Percentiles rank a stretch among this genome's conserved stretches.
Conservation (phyloP, 2,329 filamentous ascomycete genomes). For the Neoarthrinium moseri region DNA sequence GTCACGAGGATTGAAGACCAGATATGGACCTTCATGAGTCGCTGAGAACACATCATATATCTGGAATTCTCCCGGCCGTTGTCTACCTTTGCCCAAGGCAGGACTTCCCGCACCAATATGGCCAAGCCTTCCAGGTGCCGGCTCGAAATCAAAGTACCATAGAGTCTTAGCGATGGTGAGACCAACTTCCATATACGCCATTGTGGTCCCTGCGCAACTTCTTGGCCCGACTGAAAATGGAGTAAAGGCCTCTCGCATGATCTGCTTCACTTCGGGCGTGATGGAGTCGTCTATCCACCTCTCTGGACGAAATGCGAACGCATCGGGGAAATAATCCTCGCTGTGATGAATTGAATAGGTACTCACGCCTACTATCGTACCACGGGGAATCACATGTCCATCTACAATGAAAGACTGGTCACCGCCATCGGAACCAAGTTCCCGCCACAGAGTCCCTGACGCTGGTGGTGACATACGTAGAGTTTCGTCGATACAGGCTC, state of each 20-base stretch:
- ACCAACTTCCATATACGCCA: constrained; percentile 20
- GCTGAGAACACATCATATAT: neutral
- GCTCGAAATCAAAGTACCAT: constrained; percentile 14
- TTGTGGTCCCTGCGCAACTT: constrained; percentile 30
- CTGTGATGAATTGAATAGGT: constrained; percentile 35
- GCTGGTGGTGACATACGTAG: constrained; percentile 44
- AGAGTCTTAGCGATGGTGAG: constrained; percentile 18
- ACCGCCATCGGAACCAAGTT: constrained; percentile 20
- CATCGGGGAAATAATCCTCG: constrained; percentile 22
- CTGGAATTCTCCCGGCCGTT: neutral
- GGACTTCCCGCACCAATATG: neutral
- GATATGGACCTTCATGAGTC: neutral
- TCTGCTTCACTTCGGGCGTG: constrained; percentile 14
- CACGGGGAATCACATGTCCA: constrained; percentile 26
- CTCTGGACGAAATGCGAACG: constrained; percentile 27
- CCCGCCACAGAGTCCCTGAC: constrained; percentile 28
- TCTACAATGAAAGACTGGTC: constrained; percentile 18
- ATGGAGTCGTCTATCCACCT: constrained; percentile 30
- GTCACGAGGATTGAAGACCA: too few species aligned
- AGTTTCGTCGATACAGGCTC: constrained; percentile 44
- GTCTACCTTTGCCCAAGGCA: neutral
- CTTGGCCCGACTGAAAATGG: constrained; percentile 34
- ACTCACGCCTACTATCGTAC: constrained; percentile 30
- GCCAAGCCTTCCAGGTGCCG: neutral
- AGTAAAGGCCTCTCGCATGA: constrained; percentile 14